Percentiles rank a stretch among this genome's conserved stretches.
These are phyloP conservation scores for Lonicera japonica DNA, from an alignment of 129 eudicot species.

Conservation along the genomic window DNA sequence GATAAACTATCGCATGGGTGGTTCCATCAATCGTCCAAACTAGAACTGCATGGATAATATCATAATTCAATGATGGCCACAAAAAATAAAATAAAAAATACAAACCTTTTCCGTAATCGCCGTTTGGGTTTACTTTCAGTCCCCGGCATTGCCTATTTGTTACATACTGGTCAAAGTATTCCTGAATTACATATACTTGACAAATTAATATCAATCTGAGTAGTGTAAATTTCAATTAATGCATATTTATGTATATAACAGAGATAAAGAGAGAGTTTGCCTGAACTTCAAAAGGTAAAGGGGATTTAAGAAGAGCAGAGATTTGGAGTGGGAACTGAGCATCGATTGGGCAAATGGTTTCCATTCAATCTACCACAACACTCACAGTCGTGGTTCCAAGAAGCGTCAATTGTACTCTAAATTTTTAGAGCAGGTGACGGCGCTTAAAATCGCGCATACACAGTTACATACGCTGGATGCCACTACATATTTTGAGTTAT, in stretches of 20 bases:
- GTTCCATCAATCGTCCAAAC: neutral
- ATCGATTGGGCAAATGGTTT: constrained; percentile 41
- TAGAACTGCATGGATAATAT: too few relatives aligned
- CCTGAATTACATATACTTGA: constrained; percentile 20
- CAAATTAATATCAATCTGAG: neutral
- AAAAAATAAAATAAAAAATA: neutral
- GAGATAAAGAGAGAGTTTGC: constrained; percentile 16
- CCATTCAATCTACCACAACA: too few relatives aligned
- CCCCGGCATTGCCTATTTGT: constrained; percentile 35
- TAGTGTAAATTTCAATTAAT: too few relatives aligned
- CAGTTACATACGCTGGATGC: too few relatives aligned
- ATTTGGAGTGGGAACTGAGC: constrained; percentile 46
- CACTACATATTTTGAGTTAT: too few relatives aligned
- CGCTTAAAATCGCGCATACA: too few relatives aligned
- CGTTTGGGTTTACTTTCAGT: constrained; percentile 46
- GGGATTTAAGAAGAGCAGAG: constrained; percentile 55
- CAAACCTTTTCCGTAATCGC: constrained; percentile 61
- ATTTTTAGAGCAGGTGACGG: too few relatives aligned
- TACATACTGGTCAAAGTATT: constrained; percentile 48
- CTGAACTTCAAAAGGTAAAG: constrained; percentile 48
- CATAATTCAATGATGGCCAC: neutral
- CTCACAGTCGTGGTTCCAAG: too few relatives aligned
- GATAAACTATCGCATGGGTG: constrained; percentile 4
- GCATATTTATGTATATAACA: neutral
- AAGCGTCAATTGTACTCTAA: too few relatives aligned